A percentile compares a stretch with the other conserved stretches of the same genome.
These are phyloP conservation scores for Tolypocladium tropicale DNA, from an alignment of 2,329 filamentous ascomycete species.

Conservation along the genomic window DNA sequence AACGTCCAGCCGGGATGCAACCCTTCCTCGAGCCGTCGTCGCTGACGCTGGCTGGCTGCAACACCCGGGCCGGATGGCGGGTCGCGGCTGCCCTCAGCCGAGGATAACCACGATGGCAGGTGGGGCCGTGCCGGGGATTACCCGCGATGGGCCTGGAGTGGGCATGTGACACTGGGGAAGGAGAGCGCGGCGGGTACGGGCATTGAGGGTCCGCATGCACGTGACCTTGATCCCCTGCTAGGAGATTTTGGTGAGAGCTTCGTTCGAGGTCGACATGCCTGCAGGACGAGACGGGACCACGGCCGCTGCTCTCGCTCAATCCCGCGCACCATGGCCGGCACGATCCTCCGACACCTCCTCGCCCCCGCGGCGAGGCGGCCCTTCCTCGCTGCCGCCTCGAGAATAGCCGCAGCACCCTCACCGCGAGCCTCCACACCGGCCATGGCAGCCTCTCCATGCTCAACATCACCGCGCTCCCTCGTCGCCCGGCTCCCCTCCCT, in stretches of 20 bases:
- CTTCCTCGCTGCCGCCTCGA: slow-evolving; percentile 9
- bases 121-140: slow-evolving; percentile 1
- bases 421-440: slow-evolving; percentile 8
- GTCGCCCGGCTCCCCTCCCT: not conserved
- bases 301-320: not conserved
- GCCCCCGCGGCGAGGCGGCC: slow-evolving; percentile 18
- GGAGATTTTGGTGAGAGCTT: not conserved
- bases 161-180: slow-evolving; percentile 4
- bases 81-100: slow-evolving; percentile 8
- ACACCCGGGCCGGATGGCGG: not conserved
- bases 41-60: not conserved
- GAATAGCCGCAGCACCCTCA: slow-evolving; percentile 7
- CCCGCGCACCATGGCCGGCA: slow-evolving; percentile 21
- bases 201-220: not conserved
- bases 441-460: slow-evolving; percentile 1
- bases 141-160: not conserved
- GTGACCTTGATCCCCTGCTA: not conserved
- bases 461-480: not conserved
- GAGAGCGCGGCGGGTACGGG: too few relatives aligned
- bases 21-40: not conserved
- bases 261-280: not conserved
- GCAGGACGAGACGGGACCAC: not conserved
- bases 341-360: slow-evolving; percentile 25
- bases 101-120: slow-evolving; percentile 13
- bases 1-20: not conserved